A percentile compares a stretch with the other conserved stretches of the same genome.
These are phyloP conservation scores for thale cress (Arabidopsis thaliana) DNA, from an alignment of 345 rosid genomes.

Conservation along the genomic window TAIR10.1 NC_003075.7:15449501-15450000, in stretches of 20 bases:
- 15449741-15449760: conserved; percentile 74
- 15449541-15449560: no score
- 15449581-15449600: neutral
- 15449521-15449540: no score
- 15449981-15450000: neutral
- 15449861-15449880: conserved; percentile 56
- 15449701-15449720: conserved; percentile 46
- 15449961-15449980: neutral
- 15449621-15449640: no score
- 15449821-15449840: conserved; percentile 55
- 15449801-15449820: conserved; percentile 71
- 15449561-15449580: no score
- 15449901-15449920: neutral
- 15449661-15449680: conserved; percentile 7
- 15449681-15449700: neutral
- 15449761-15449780: conserved; percentile 76
- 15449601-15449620: neutral
- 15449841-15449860: conserved; percentile 50
- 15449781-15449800: conserved; percentile 69
- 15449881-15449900: conserved; percentile 23
- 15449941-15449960: neutral
- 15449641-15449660: neutral
- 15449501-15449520: no score
- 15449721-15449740: conserved; percentile 54
- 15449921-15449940: neutral